A percentile compares a stretch with the other conserved stretches of the same genome.
Evolutionary conservation across 495 filamentous ascomycete genomes (phyloP).

Genomic region (Xylaria sp.): DNA sequence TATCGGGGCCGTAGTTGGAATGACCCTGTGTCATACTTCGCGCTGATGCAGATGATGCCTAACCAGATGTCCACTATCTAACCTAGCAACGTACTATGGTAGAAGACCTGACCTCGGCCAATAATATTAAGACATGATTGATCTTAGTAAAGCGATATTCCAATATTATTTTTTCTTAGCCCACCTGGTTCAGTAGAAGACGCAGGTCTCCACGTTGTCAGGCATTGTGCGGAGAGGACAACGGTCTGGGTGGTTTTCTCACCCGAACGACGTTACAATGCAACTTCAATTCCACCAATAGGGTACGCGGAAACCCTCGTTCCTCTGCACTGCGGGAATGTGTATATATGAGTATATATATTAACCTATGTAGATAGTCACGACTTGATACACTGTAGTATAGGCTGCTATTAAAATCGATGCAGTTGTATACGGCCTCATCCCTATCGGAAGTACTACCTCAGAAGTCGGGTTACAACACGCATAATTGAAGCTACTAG

Average conservation of each 20-base stretch:
- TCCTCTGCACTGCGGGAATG: neutral
- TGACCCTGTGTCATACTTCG: neutral
- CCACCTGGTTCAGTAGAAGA: neutral
- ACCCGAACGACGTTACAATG: neutral
- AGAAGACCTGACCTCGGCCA: neutral
- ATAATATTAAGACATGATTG: neutral
- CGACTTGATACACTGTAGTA: neutral
- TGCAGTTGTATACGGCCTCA: neutral
- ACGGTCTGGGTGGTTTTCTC: neutral
- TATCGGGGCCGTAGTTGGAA: neutral
- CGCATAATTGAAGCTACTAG: neutral
- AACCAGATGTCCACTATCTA: neutral
- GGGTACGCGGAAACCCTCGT: neutral
- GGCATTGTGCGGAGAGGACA: neutral
- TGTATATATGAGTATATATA: no score
- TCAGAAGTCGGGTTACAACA: neutral
- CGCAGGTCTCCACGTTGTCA: neutral
- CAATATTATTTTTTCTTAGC: neutral
- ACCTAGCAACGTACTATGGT: neutral
- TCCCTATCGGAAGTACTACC: neutral
- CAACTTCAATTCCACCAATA: constrained; percentile 11
- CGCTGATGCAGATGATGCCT: neutral
- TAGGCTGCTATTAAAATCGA: neutral
- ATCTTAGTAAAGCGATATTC: neutral
- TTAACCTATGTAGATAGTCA: neutral